Conservation (phyloP, 2,329 filamentous ascomycete species). For the Pseudocercospora macadamiae region DNA sequence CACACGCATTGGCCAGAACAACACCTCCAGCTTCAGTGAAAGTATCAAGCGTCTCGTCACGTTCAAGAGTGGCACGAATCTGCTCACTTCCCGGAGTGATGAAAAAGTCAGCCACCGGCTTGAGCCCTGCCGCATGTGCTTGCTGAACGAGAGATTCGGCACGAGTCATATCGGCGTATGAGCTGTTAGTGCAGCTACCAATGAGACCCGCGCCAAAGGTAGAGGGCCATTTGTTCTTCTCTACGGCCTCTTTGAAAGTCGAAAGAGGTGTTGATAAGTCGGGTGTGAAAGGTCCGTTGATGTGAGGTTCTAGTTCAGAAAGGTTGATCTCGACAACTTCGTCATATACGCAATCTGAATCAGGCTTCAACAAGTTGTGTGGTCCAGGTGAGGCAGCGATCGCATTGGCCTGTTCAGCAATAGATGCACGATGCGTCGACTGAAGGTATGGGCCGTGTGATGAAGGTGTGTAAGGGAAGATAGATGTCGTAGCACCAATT, state of each 20-base stretch:
- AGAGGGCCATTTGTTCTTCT: constrained; percentile 85
- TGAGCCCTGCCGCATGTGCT: constrained; percentile 83
- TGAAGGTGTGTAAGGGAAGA: constrained; percentile 87
- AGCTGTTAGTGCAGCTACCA: constrained; percentile 98
- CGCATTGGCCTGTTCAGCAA: constrained; percentile 68
- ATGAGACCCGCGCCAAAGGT: constrained; percentile 92
- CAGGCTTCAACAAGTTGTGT: constrained; percentile 72
- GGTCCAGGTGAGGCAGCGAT: constrained; percentile 62
- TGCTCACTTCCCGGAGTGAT: constrained; percentile 96
- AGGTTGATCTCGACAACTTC: constrained; percentile 89
- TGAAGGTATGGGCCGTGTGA: constrained; percentile 81
- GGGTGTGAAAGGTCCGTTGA: constrained; percentile 80
- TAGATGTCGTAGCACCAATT: constrained; percentile 91
- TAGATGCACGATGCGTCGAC: constrained; percentile 75
- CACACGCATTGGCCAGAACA: constrained; percentile 92
- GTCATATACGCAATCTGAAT: constrained; percentile 84
- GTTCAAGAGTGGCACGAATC: constrained; percentile 89
- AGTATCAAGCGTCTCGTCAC: constrained; percentile 82
- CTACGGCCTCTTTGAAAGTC: constrained; percentile 81
- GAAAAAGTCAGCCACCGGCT: constrained; percentile 89
- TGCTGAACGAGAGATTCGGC: constrained; percentile 92
- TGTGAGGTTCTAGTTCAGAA: constrained; percentile 62
- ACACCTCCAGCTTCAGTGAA: constrained; percentile 86
- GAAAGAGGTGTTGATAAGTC: constrained; percentile 93
- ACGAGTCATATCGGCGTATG: constrained; percentile 97